These are phyloP conservation scores for Aspergillus cavernicola DNA, from an alignment of 495 filamentous ascomycete genomes.

Conservation along the genomic window DNA sequence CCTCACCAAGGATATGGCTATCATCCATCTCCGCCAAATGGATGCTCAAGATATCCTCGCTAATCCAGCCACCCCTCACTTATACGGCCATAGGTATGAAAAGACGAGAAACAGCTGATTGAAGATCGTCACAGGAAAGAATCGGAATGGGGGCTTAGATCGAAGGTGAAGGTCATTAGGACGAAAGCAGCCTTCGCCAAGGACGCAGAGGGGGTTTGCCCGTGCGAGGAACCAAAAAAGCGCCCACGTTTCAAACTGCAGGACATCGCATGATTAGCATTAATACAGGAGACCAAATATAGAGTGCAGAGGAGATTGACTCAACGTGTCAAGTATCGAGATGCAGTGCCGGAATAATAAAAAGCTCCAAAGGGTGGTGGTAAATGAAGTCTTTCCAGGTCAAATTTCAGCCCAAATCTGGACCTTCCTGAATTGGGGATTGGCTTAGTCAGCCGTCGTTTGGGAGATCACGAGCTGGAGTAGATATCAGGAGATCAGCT, in stretches of 20 bases:
- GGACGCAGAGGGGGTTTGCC: conserved; percentile 15
- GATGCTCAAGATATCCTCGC: conserved; percentile 15
- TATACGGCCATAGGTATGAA: conserved; percentile 23
- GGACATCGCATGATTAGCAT: conserved; percentile 4
- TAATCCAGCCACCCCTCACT: conserved; percentile 17
- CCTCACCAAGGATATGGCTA: conserved; percentile 48
- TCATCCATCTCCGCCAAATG: conserved; percentile 35
- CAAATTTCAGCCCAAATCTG: conserved; percentile 5
- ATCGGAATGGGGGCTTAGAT: conserved; percentile 7
- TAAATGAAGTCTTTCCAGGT: background rate
- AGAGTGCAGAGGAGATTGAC: background rate
- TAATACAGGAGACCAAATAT: background rate
- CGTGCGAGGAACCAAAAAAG: background rate
- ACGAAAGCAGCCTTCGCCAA: conserved; percentile 23
- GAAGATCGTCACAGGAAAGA: conserved; percentile 2
- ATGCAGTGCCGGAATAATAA: conserved; percentile 5
- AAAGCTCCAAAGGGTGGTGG: background rate
- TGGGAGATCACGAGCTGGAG: background rate
- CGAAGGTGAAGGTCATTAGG: conserved; percentile 20
- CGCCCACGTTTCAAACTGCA: conserved; percentile 6
- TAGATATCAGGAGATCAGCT: background rate
- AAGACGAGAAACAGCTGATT: background rate
- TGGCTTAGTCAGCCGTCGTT: conserved; percentile 1
- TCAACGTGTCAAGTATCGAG: conserved; percentile 11
- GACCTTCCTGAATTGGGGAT: background rate